Evolutionary conservation across 2,329 filamentous ascomycete species (phyloP).

Genomic region (Ciborinia camelliae): DNA sequence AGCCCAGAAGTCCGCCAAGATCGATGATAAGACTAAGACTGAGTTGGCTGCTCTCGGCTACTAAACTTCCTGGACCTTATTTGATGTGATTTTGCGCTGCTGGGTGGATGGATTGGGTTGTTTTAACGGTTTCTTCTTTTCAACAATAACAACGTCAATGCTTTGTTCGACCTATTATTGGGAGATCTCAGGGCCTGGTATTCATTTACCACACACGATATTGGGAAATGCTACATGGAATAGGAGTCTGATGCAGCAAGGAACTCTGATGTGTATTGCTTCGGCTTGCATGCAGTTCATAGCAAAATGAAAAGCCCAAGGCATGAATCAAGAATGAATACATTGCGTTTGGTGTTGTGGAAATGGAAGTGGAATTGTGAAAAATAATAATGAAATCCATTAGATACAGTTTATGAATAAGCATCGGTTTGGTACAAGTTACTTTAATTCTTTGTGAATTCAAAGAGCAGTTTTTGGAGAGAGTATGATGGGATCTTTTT

Average conservation of each 20-base stretch:
- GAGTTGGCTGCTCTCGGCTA: slow-evolving; percentile 89
- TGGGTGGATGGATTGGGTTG: slow-evolving; percentile 25
- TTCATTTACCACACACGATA: slow-evolving; percentile 27
- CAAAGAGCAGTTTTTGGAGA: not conserved
- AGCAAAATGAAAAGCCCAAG: slow-evolving; percentile 36
- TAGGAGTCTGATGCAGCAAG: slow-evolving; percentile 34
- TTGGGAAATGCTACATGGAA: slow-evolving; percentile 35
- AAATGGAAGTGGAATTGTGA: slow-evolving; percentile 17
- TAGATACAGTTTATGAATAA: slow-evolving; percentile 14
- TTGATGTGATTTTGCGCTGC: slow-evolving; percentile 26
- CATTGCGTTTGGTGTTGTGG: slow-evolving; percentile 20
- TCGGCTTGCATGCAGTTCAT: slow-evolving; percentile 36
- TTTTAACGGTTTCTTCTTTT: slow-evolving; percentile 31
- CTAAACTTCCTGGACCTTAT: slow-evolving; percentile 52
- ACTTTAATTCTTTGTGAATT: slow-evolving; percentile 16
- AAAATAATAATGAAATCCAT: slow-evolving; percentile 10
- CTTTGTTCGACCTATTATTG: slow-evolving; percentile 36
- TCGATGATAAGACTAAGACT: slow-evolving; percentile 82
- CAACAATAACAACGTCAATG: slow-evolving; percentile 34
- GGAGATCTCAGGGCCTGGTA: slow-evolving; percentile 36
- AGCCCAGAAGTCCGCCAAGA: slow-evolving; percentile 86
- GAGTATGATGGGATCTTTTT: not conserved
- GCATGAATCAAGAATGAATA: slow-evolving; percentile 29
- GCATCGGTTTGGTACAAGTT: slow-evolving; percentile 15
- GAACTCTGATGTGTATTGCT: slow-evolving; percentile 37